Evolutionary conservation across 345 rosid species (phyloP).

Genomic region (Camelina laxa): DNA sequence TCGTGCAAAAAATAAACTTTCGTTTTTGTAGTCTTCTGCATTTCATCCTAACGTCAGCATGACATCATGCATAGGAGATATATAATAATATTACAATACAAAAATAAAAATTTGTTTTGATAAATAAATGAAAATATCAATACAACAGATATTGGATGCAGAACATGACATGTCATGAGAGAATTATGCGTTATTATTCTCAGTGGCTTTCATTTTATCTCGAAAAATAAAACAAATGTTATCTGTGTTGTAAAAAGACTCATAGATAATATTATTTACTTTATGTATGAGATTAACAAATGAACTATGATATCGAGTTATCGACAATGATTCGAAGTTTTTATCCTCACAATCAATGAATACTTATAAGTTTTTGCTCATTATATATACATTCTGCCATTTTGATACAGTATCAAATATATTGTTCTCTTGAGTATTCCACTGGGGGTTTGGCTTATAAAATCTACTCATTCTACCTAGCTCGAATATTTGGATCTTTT

Average conservation of each 20-base stretch:
- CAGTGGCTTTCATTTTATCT: background rate
- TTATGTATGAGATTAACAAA: background rate
- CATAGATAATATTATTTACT: background rate
- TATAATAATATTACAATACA: background rate
- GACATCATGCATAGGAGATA: slow-evolving; percentile 38
- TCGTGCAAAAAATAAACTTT: slow-evolving; percentile 9
- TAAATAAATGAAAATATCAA: background rate
- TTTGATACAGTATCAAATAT: background rate
- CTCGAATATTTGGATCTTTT: background rate
- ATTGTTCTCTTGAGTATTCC: too few species aligned
- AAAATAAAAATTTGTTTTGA: background rate
- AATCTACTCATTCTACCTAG: background rate
- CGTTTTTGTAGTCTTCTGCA: slow-evolving; percentile 13
- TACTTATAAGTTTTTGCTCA: background rate
- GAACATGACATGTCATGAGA: slow-evolving; percentile 11
- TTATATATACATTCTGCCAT: background rate
- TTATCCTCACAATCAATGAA: background rate
- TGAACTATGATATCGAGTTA: background rate
- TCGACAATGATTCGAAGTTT: background rate
- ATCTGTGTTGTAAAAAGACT: background rate
- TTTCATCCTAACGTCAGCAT: slow-evolving; percentile 35
- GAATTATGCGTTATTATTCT: background rate
- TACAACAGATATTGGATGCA: slow-evolving; percentile 6
- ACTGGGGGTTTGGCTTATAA: background rate
- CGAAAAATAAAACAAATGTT: background rate